These are phyloP conservation scores for Fragaria nilgerrensis DNA, from an alignment of 306 rosid genomes.

Conservation along the genomic window DNA sequence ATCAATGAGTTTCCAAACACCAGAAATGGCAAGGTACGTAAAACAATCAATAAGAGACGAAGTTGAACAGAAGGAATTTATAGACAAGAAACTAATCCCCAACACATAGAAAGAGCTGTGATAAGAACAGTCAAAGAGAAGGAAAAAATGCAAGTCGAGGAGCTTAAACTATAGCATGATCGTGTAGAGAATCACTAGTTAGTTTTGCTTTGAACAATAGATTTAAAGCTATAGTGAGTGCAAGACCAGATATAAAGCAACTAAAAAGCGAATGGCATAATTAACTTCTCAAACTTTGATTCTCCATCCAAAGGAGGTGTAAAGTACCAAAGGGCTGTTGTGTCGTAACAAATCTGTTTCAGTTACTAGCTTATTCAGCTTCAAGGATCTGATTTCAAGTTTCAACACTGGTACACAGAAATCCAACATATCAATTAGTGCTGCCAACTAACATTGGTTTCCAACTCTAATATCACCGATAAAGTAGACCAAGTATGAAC, in stretches of 20 bases:
- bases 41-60: background rate
- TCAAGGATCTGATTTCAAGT: background rate
- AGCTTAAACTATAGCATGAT: background rate
- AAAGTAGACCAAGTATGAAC: background rate
- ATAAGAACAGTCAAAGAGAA: background rate
- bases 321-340: background rate
- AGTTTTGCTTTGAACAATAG: background rate
- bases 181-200: background rate
- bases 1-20: background rate
- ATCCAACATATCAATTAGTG: background rate
- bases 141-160: background rate
- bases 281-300: background rate
- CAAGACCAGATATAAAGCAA: background rate
- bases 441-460: background rate
- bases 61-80: background rate
- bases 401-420: background rate
- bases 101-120: background rate
- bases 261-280: background rate
- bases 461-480: background rate
- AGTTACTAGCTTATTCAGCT: background rate
- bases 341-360: background rate
- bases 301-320: background rate
- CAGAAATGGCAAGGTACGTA: background rate
- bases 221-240: background rate
- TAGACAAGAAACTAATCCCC: background rate